Evolutionary conservation across 805 yeast species (phyloP), one percentile per base, ranked within the genome.

Genomic region (Maudiozyma saulgeensis): DNA sequence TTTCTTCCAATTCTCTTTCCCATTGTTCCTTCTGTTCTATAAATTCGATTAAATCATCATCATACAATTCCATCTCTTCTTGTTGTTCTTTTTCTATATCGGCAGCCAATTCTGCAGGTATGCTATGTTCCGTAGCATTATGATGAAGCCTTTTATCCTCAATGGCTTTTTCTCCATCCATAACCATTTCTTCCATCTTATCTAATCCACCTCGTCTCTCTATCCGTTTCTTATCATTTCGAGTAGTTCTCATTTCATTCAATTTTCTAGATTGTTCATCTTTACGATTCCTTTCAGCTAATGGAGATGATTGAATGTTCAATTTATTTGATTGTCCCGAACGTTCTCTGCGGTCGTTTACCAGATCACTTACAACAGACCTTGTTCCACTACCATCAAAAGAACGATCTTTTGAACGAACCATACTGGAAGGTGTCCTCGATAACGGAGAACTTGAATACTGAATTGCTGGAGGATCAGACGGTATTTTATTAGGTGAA

Each of bases 111-210:
- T 59, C 61, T 6, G 52, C 51, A 1, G 61, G 55, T 4, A 63
- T 35, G 1, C 51, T 46, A 50, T 63, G 49, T 15, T 49, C 41
- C 19, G 52, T 51, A 2, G 65, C 64, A 44, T 57, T 56, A 16
- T 16, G 5, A 31, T 54, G 50, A 38, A 58, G 45, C 4, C 45
- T 19, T 18, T 52, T 45, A 23, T 51, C 35, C 40, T 62, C 62
- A 35, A 49, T 42, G 16, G 28, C 42, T 11, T 50, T 48, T 41
- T 61, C 65, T 12, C 57, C 50, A 12, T 51, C 46, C 62, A 62
- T 58, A 4, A 64, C 55, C 40, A 63, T 61, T 6, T 53, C 43
- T 44, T 62, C 67, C 68, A 64, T 63, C 19, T 47, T 47, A 3
- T 53, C 56, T 13, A 52, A 18, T 0, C 68, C 67, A 26, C 68